A percentile compares a stretch with the other conserved stretches of the same genome.
These are phyloP conservation scores for Phaffomyces opuntiae DNA, from an alignment of 805 yeast species.

Conservation along the genomic window DNA sequence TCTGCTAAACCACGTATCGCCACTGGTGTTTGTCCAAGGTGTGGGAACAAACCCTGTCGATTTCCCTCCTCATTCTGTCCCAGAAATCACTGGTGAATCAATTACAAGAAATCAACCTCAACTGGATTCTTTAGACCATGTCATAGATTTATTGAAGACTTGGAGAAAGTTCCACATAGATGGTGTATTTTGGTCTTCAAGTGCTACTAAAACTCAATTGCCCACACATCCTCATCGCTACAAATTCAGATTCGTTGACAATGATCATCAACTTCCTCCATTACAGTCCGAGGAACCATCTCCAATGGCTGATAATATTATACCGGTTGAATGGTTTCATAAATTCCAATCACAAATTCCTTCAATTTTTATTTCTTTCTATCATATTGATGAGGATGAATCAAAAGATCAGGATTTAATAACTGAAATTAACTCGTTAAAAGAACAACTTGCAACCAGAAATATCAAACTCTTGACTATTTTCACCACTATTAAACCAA, in stretches of 20 bases:
- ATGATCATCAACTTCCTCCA: conserved; percentile 13
- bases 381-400: conserved; percentile 31
- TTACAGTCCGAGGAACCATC: conserved; percentile 4
- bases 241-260: conserved; percentile 27
- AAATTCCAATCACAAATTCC: conserved; percentile 46
- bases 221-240: conserved; percentile 21
- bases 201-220: conserved; percentile 17
- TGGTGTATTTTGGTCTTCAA: conserved; percentile 22
- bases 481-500: conserved; percentile 13
- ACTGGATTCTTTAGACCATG: conserved; percentile 3
- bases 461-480: conserved; percentile 28
- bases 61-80: conserved; percentile 2
- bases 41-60: conserved; percentile 20
- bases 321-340: conserved; percentile 45
- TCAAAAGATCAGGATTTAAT: conserved; percentile 28
- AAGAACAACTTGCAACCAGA: conserved; percentile 23
- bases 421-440: conserved; percentile 30
- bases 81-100: conserved; percentile 1
- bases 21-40: conserved; percentile 38
- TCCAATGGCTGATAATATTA: conserved; percentile 29
- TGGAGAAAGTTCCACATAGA: conserved; percentile 25
- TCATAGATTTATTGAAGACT: conserved; percentile 23
- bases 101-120: conserved; percentile 10
- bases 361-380: conserved; percentile 37
- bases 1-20: conserved; percentile 28